Base-by-base conservation (phyloP, 2,329 filamentous ascomycete species). In the Acrocalymma vagum region DNA sequence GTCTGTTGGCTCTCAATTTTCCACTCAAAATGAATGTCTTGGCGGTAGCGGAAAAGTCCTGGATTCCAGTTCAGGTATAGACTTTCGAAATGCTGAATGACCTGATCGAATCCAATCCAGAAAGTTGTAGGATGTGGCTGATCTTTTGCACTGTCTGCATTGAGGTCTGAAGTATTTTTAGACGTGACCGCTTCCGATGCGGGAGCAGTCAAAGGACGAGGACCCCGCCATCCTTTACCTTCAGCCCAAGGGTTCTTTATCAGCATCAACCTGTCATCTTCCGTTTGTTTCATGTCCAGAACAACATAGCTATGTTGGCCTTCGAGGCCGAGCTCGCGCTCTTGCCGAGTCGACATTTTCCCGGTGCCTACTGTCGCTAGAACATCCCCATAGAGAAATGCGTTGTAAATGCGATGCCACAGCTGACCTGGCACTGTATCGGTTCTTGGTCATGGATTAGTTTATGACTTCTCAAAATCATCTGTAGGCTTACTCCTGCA, bases 51-150 rank as follows among this genome's bases (percentile, higher is more conserved):
- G 70, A 99, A 99, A 1, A 96, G 76, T 1, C 81, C 80, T 0
- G 94, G 92, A 53, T 96, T 96, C 94, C 94, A 99, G 71, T 97
- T 99, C 38, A 99, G 78, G 68, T 97, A 99, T 54, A 99, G 83
- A 13, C 92, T 95, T 65, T 97, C 91, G 51, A 96, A 99, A 63
- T 96, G 86, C 60, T 96, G 91, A 23, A 90, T 81, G 4, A 96
- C 84, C 51, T 91, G 88, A 55, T 95, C 88, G 18, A 94, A 83
- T 16, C 86, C 84, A 72, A 97, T 95, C 93, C 94, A 97, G 63
- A 96, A 95, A 1, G 87, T 90, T n/a, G 91, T 90, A 1, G 87
- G 85, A 18, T 72, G 63, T 6, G 73, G 62, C 24, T 70, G 58
- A 16, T 72, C 54, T 6, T 62, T 46, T 4, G 56, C 58, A 18